phyloP scores from a whole-genome alignment of 2,329 filamentous ascomycete genomes.

The Fusarium dlaminii region DNA sequence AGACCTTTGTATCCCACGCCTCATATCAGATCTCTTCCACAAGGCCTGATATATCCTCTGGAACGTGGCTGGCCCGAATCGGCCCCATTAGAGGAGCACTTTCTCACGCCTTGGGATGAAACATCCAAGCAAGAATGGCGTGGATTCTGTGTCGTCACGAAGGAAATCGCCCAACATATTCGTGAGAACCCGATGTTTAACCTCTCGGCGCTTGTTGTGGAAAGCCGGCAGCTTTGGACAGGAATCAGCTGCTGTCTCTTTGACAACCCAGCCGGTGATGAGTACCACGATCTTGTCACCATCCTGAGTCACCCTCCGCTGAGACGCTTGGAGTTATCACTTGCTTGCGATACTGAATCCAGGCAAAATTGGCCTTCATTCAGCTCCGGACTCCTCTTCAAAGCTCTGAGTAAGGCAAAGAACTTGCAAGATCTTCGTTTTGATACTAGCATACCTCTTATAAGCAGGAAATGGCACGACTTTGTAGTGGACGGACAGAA shows the following conservation, averaged over 20 bases:
- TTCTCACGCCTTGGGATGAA: neutral
- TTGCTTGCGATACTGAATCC: neutral
- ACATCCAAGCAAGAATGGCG: constrained; percentile 31
- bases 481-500: neutral
- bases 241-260: constrained; percentile 40
- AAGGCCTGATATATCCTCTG: constrained; percentile 52
- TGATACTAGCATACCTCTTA: neutral
- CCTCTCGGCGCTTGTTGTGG: constrained; percentile 49
- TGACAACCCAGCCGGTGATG: neutral
- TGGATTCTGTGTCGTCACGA: constrained; percentile 44
- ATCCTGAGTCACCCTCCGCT: neutral
- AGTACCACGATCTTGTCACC: neutral
- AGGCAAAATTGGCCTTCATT: neutral
- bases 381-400: neutral
- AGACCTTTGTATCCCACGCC: constrained; percentile 50
- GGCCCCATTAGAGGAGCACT: neutral
- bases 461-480: rapidly evolving
- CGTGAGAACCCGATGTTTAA: neutral
- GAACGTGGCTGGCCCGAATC: constrained; percentile 41
- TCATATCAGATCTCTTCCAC: neutral
- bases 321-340: constrained; percentile 5
- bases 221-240: constrained; percentile 42
- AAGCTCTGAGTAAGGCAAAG: constrained; percentile 5
- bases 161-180: constrained; percentile 38
- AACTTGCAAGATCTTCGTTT: constrained; percentile 41